Evolutionary conservation across 352 stramenopile species (phyloP).

Genomic region (Phytopythium chamaehyphon): DNA sequence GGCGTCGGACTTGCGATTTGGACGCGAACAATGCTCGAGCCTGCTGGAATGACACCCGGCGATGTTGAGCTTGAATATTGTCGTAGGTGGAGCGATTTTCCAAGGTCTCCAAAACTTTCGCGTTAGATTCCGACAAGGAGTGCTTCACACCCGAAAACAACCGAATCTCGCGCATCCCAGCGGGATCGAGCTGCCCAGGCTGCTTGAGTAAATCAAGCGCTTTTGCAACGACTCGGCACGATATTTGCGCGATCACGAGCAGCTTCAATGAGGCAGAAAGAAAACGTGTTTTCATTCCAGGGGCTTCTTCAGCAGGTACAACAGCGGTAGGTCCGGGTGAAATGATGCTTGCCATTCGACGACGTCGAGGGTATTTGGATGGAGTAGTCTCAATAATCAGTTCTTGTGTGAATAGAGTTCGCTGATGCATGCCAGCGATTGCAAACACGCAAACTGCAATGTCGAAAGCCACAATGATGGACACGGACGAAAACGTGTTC

Average conservation of each 20-base stretch:
- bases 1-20: constrained; percentile 5
- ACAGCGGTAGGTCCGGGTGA: too few relatives aligned
- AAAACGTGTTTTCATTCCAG: too few relatives aligned
- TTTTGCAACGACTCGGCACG: constrained; percentile 9
- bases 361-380: constrained; percentile 7
- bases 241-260: constrained; percentile 3
- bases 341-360: background rate
- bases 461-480: constrained; percentile 15
- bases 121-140: constrained; percentile 10
- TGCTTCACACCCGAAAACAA: constrained; percentile 20
- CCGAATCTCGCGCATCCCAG: constrained; percentile 16
- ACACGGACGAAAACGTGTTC: constrained; percentile 19
- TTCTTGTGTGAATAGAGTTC: constrained; percentile 11
- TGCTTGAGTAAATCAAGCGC: constrained; percentile 17
- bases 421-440: constrained; percentile 16
- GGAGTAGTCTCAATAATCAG: constrained; percentile 16
- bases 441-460: constrained; percentile 11
- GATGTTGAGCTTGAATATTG: constrained; percentile 8
- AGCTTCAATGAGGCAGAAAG: constrained; percentile 7
- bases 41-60: constrained; percentile 7
- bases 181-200: constrained; percentile 16
- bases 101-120: constrained; percentile 10
- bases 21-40: constrained; percentile 19
- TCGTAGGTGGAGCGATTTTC: constrained; percentile 21
- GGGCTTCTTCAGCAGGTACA: too few relatives aligned